A percentile compares a stretch with the other conserved stretches of the same genome.
These are phyloP conservation scores for Aegilops sharonensis DNA, from an alignment of 176 grass and related monocot species.

Conservation along the genomic window DNA sequence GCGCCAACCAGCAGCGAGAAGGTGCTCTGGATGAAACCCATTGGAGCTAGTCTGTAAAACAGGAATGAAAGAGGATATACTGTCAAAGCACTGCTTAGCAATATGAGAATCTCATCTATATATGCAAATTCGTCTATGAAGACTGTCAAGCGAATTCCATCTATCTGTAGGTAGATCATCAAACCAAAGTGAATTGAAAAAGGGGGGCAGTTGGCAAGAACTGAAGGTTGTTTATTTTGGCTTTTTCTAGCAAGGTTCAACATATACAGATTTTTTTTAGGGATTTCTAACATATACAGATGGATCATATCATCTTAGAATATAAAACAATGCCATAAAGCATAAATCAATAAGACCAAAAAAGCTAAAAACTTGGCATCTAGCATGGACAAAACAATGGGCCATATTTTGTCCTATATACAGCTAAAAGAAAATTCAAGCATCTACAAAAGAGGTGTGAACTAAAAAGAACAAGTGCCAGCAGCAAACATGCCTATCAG, in stretches of 20 bases:
- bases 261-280: background rate
- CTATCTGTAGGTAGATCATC: background rate
- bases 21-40: conserved; percentile 63
- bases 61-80: background rate
- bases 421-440: background rate
- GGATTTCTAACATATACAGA: no score
- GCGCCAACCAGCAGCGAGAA: conserved; percentile 62
- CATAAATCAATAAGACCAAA: background rate
- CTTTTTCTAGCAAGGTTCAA: background rate
- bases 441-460: background rate
- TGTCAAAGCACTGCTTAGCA: background rate
- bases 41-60: conserved; percentile 28
- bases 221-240: background rate
- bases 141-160: background rate
- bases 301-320: no score
- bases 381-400: background rate
- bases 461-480: background rate
- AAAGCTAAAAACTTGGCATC: background rate
- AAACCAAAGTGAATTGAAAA: background rate
- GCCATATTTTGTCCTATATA: background rate
- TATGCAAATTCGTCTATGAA: background rate
- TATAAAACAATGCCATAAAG: no score
- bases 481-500: background rate
- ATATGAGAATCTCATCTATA: background rate
- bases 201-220: background rate